Evolutionary conservation across 441 rosid genomes (phyloP), one percentile per base, ranked within the genome.

Genomic region (Pelargonium australe): DNA sequence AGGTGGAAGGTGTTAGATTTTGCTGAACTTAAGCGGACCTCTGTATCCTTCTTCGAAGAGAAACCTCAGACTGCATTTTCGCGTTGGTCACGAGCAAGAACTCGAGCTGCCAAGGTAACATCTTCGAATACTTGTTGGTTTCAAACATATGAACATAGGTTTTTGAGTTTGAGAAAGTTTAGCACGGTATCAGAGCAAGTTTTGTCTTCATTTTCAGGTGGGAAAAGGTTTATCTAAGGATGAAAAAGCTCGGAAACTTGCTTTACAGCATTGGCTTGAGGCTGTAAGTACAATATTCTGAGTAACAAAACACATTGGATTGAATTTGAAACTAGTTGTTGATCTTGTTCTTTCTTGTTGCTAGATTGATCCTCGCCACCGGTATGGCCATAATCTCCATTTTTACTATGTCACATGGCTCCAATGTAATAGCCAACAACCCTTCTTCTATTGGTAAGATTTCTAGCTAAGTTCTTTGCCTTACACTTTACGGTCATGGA

Each of bases 1-100:
- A 95, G 98, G 98, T 95, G 98, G 98, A 90, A 92, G 72, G 88
- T 95, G 73, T 80, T 95, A 73, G 99, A 95, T 81, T 92, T 87
- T 69, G 97, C 95, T 10, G 97, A 92, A 72, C 84, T 95, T 65
- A 92, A 89, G 81, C 84, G 88, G 73, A 95, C 97, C 78, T 95
- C 99, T 0, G 77, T 95, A 67, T 92, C 98, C 1, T 95, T 89
- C 81, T 95, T 90, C 66, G 99, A 87, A 75, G 90, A 92, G 82
- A 92, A 90, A 73, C 89, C 89, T 2, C 98, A 95, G 83, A 86
- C 93, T 58, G 98, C 98, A 62, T 78, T 95, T 67, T 95, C 97
- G 0, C 91, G 98, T 61, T 95, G 98, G 99, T 88, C 92, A 16
- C 89, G 99, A 78, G 99, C 98, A 0, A 90, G 96, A 82, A 95